Evolutionary conservation across 345 rosid genomes (phyloP), one percentile per base, ranked within the genome.

Genomic region (Isatis tinctoria): DNA sequence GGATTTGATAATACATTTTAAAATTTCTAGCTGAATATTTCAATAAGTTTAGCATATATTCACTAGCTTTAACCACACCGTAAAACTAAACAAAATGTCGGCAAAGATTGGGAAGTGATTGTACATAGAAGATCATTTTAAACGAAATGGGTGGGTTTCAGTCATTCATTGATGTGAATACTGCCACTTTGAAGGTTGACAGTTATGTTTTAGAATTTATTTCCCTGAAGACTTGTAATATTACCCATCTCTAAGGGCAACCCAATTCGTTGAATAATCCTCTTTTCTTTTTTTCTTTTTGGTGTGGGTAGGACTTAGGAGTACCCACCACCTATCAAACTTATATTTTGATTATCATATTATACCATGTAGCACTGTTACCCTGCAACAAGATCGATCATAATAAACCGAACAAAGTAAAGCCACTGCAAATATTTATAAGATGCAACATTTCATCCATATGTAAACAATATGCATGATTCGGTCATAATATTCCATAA

Each of bases 161-260:
- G 78, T 66, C 67, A 58, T 58, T 66, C 67, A 74, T 66, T 75
- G 63, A 75, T 74, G 70, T 69, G 74, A 75, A 69, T 69, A 54
- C 72, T 69, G 70, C 69, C 79, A 69, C 61, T 52, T 16, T 68
- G 62, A 67, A 16, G 48, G 67, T 67, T 60, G 74, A 40, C 78
- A 51, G 54, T 75, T 27, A 39, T 48, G 67, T 58, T 74, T 4
- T 66, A 9, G 32, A 60, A 69, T 75, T 75, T 52, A 68, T 52
- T 60, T 69, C 64, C 16, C 33, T 9, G 24, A 75, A 67, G 68
- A 49, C 74, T 51, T 49, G 56, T 39, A 63, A 54, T 75, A 41
- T 52, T 75, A 75, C 79, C 74, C 79, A 69, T 68, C 37, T 60
- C 49, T 52, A 30, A 68, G 74, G 79, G 74, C 69, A 75, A 26